A percentile compares a stretch with the other conserved stretches of the same genome.
These are phyloP conservation scores for Phytopythium montanum DNA, from an alignment of 352 stramenopile genomes.

Conservation along the genomic window DNA sequence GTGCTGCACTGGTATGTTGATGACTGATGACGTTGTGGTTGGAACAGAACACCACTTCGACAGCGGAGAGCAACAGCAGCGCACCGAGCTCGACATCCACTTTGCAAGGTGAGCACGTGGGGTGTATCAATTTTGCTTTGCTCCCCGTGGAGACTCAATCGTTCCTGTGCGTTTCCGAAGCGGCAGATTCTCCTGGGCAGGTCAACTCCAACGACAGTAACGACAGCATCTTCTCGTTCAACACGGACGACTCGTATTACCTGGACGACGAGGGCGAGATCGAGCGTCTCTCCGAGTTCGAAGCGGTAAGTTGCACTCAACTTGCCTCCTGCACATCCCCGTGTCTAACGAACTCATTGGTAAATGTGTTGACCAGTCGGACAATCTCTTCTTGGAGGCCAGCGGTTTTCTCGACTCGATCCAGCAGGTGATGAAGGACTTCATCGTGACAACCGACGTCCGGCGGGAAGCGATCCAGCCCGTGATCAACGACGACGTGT, in stretches of 20 bases:
- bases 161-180: neutral
- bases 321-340: neutral
- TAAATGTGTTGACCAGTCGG: conserved; percentile 29
- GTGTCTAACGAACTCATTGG: neutral
- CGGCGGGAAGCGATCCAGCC: conserved; percentile 30
- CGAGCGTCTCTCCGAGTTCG: conserved; percentile 68
- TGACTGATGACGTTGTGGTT: neutral
- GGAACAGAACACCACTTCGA: neutral
- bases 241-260: conserved; percentile 37
- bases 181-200: conserved; percentile 20
- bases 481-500: conserved; percentile 72
- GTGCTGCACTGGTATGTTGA: neutral
- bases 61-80: conserved; percentile 9
- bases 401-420: conserved; percentile 79
- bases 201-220: conserved; percentile 47
- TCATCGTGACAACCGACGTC: conserved; percentile 26
- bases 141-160: neutral
- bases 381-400: conserved; percentile 69
- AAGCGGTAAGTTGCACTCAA: conserved; percentile 44
- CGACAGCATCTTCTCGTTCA: conserved; percentile 51
- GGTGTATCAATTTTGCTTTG: neutral
- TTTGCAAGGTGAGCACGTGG: conserved; percentile 7
- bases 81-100: conserved; percentile 35
- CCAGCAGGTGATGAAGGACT: conserved; percentile 74
- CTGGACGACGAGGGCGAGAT: conserved; percentile 45